Evolutionary conservation across 106 monocot species (phyloP).

Genomic region (Triglochin maritima): DNA sequence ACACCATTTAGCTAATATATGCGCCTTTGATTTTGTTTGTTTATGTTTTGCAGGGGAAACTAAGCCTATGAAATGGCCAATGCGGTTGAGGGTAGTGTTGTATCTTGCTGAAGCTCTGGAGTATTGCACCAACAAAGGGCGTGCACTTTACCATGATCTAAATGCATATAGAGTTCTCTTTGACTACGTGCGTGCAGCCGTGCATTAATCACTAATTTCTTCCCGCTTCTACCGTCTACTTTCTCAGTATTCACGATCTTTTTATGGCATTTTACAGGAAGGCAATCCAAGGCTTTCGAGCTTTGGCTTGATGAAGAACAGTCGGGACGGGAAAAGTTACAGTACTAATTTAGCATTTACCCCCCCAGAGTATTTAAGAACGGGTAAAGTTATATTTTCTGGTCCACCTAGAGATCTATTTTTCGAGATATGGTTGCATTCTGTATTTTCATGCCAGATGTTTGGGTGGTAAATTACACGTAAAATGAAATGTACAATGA

Average conservation of each 20-base stretch:
- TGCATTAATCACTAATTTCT: slow-evolving; percentile 5
- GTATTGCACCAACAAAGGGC: slow-evolving; percentile 69
- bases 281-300: slow-evolving; percentile 86
- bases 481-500: too few relatives aligned
- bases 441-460: not conserved
- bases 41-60: slow-evolving; percentile 52
- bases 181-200: slow-evolving; percentile 48
- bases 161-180: slow-evolving; percentile 91
- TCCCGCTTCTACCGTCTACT: slow-evolving; percentile 7
- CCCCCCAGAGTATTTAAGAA: slow-evolving; percentile 88
- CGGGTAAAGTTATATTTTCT: slow-evolving; percentile 29
- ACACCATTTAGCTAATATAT: not conserved
- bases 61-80: slow-evolving; percentile 92
- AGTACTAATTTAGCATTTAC: slow-evolving; percentile 94
- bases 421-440: not conserved
- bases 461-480: not conserved
- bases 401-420: not conserved
- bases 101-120: slow-evolving; percentile 78
- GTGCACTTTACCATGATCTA: slow-evolving; percentile 89
- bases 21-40: slow-evolving; percentile 1
- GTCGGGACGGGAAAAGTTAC: slow-evolving; percentile 91
- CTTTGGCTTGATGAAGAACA: slow-evolving; percentile 94
- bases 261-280: slow-evolving; percentile 29
- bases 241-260: not conserved
- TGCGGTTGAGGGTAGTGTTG: slow-evolving; percentile 80